Evolutionary conservation across 1,284 basidiomycete genomes (phyloP).

Genomic region (Ustilago cynodontis): DNA sequence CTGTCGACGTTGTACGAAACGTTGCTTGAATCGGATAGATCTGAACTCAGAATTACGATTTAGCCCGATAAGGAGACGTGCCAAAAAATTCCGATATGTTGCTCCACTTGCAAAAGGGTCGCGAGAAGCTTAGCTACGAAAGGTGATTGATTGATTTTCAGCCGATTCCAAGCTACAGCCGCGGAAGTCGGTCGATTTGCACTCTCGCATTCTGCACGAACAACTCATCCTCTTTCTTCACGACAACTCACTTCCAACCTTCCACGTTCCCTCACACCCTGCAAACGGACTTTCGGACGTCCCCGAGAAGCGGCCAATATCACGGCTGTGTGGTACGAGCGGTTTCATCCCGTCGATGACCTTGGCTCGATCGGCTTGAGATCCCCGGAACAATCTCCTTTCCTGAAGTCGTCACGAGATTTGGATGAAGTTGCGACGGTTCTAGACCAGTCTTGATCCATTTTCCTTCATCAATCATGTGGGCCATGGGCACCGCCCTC

Average conservation of each 20-base stretch:
- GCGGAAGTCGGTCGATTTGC: not conserved
- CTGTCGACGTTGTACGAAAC: not conserved
- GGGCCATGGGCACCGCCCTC: slow-evolving; percentile 33
- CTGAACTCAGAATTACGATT: not conserved
- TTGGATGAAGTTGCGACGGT: slow-evolving; percentile 8
- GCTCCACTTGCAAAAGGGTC: slow-evolving; percentile 5
- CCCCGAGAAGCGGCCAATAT: not conserved
- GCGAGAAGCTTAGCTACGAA: slow-evolving; percentile 9
- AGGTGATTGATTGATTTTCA: not conserved
- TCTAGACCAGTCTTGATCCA: not conserved
- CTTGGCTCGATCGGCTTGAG: slow-evolving; percentile 1
- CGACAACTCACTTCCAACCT: not conserved
- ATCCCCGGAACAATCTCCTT: not conserved
- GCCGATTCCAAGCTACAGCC: not conserved
- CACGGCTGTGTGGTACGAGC: not conserved
- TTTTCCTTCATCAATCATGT: slow-evolving; percentile 28
- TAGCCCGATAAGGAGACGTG: not conserved
- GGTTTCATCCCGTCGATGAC: slow-evolving; percentile 9
- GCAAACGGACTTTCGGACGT: slow-evolving; percentile 3
- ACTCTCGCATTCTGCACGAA: no score
- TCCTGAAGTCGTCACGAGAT: not conserved
- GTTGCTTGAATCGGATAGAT: not conserved
- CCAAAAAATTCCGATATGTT: not conserved
- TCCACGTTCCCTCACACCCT: not conserved
- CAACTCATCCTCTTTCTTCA: not conserved